Conservation (phyloP, 2,329 filamentous ascomycete species). For the Hortaea werneckii region DNA sequence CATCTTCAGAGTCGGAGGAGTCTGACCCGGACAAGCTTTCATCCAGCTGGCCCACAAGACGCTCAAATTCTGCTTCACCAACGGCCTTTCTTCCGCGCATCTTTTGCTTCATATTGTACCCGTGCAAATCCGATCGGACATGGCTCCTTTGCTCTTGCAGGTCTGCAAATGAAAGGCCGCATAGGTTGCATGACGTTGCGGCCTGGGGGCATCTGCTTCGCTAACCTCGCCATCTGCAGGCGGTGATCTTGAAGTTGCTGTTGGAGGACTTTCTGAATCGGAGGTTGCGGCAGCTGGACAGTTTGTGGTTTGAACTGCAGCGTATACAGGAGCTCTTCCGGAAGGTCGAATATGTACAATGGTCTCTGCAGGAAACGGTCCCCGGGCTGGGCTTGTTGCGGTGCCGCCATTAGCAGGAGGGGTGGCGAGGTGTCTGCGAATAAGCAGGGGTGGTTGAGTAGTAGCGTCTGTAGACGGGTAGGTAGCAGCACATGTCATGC, state of each 20-base stretch:
- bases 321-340: slow-evolving; percentile 59
- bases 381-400: slow-evolving; percentile 7
- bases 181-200: slow-evolving; percentile 72
- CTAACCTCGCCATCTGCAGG: slow-evolving; percentile 23
- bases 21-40: slow-evolving; percentile 87
- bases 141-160: slow-evolving; percentile 77
- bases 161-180: slow-evolving; percentile 58
- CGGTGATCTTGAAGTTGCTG: slow-evolving; percentile 20
- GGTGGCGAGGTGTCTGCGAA: too few relatives aligned
- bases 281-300: slow-evolving; percentile 14
- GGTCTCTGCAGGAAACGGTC: slow-evolving; percentile 37
- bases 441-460: neutral
- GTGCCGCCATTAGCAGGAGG: slow-evolving; percentile 11
- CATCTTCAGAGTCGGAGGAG: slow-evolving; percentile 45
- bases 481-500: too few relatives aligned
- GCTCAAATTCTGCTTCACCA: slow-evolving; percentile 75
- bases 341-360: slow-evolving; percentile 63
- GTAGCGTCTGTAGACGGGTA: neutral
- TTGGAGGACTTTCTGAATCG: slow-evolving; percentile 13
- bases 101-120: slow-evolving; percentile 91
- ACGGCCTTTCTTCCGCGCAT: slow-evolving; percentile 63
- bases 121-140: slow-evolving; percentile 80
- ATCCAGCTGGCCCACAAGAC: slow-evolving; percentile 72
- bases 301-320: slow-evolving; percentile 50
- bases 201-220: slow-evolving; percentile 33